Conservation (phyloP, 345 rosid genomes). For the Ceriops zippeliana region DNA sequence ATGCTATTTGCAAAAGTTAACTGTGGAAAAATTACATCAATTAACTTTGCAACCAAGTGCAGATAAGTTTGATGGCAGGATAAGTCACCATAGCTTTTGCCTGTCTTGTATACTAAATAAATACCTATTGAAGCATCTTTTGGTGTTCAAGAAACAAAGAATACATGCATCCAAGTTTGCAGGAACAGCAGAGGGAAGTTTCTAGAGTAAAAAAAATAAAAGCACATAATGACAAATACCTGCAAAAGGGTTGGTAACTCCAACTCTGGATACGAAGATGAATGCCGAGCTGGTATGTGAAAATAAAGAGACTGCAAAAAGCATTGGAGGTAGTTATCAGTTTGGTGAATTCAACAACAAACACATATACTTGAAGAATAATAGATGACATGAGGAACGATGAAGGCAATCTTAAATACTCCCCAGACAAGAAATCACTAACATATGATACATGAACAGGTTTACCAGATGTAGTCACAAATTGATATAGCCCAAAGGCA, state of each 20-base stretch:
- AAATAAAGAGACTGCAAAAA: slow-evolving; percentile 74
- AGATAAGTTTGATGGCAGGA: too few species aligned
- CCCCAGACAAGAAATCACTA: too few species aligned
- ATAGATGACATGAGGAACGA: neutral
- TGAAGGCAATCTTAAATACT: too few species aligned
- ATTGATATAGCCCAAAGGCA: too few species aligned
- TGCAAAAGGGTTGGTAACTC: slow-evolving; percentile 89
- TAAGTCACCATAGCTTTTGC: too few species aligned
- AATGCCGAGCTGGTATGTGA: slow-evolving; percentile 83
- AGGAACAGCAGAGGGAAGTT: neutral
- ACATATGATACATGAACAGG: too few species aligned
- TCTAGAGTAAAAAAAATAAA: neutral
- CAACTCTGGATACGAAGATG: slow-evolving; percentile 75
- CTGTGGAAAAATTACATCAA: too few species aligned
- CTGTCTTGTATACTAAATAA: too few species aligned
- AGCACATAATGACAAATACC: slow-evolving; percentile 38
- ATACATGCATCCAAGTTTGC: neutral
- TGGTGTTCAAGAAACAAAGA: neutral
- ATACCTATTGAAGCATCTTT: neutral
- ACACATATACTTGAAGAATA: neutral
- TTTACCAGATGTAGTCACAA: too few species aligned
- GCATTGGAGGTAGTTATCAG: slow-evolving; percentile 18
- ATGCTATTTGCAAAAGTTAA: too few species aligned
- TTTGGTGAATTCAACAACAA: neutral
- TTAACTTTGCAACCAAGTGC: too few species aligned